A percentile compares a stretch with the other conserved stretches of the same genome.
phyloP scores from a whole-genome alignment of 768 basidiomycete genomes.

The Dioszegia aurantiaca region DNA sequence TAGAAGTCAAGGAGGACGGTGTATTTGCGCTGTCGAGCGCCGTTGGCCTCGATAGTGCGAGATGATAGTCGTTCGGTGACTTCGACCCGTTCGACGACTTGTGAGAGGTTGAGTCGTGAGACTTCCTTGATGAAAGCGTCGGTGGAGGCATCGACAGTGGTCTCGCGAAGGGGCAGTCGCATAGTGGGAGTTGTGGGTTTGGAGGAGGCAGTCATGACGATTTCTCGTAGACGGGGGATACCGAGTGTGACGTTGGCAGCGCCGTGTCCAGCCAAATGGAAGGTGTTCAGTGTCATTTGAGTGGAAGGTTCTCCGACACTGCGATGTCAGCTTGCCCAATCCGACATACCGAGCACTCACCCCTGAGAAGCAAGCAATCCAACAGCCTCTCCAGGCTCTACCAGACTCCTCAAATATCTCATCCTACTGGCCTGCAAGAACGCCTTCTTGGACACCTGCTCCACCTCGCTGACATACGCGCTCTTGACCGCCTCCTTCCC shows the following conservation, averaged over 20 bases:
- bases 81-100: conserved; percentile 75
- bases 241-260: conserved; percentile 98
- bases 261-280: conserved; percentile 99
- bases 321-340: conserved; percentile 7
- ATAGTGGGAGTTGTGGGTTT: conserved; percentile 97
- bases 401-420: conserved; percentile 87
- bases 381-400: conserved; percentile 98
- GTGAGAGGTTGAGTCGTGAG: conserved; percentile 77
- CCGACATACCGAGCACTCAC: conserved; percentile 56
- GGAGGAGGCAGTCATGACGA: conserved; percentile 96
- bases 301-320: conserved; percentile 99
- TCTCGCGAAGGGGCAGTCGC: conserved; percentile 70
- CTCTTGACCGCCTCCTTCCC: conserved; percentile 35
- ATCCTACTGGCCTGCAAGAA: conserved; percentile 84
- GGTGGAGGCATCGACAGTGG: conserved; percentile 60
- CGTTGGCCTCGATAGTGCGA: conserved; percentile 51
- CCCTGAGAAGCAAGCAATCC: conserved; percentile 95
- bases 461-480: conserved; percentile 51
- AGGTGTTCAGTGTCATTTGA: conserved; percentile 99
- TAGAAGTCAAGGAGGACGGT: conserved; percentile 79
- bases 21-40: conserved; percentile 72
- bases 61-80: conserved; percentile 75
- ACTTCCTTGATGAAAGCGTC: conserved; percentile 82
- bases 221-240: conserved; percentile 96
- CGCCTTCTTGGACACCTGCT: conserved; percentile 36